A percentile compares a stretch with the other conserved stretches of the same genome.
Evolutionary conservation across 1,139 yeast genomes (phyloP).

Genomic region (Yamadazyma jaroonii): DNA sequence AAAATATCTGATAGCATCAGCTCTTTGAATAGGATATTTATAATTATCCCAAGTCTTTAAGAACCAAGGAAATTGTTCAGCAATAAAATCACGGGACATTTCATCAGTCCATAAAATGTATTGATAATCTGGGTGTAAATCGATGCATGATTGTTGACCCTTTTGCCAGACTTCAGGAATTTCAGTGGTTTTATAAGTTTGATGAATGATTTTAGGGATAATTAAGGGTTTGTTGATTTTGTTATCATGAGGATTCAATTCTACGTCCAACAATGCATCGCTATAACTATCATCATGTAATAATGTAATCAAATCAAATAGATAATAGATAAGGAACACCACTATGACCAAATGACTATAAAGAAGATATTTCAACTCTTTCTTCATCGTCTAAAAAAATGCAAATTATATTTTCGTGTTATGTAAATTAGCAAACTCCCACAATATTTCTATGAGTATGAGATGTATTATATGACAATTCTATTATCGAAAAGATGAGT

Average conservation of each 20-base stretch:
- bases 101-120: conserved; percentile 91
- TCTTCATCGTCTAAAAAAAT: conserved; percentile 36
- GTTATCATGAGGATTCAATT: conserved; percentile 48
- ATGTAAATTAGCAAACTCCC: too few species aligned
- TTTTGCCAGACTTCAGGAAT: conserved; percentile 80
- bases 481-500: too few species aligned
- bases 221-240: conserved; percentile 43
- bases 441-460: too few species aligned
- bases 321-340: conserved; percentile 55
- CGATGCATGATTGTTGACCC: conserved; percentile 74
- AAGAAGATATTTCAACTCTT: conserved; percentile 59
- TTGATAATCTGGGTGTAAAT: conserved; percentile 81
- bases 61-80: conserved; percentile 83
- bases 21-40: conserved; percentile 80
- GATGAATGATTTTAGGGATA: conserved; percentile 91
- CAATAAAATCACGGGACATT: conserved; percentile 74
- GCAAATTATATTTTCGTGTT: too few species aligned
- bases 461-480: too few species aligned
- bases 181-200: conserved; percentile 76
- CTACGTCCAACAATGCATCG: conserved; percentile 60
- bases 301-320: conserved; percentile 73
- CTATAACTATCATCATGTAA: conserved; percentile 68
- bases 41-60: conserved; percentile 73
- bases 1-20: conserved; percentile 91
- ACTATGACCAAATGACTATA: conserved; percentile 57